Evolutionary conservation across 441 rosid genomes (phyloP), one percentile per base, ranked within the genome.

Genomic region (Iberis amara): DNA sequence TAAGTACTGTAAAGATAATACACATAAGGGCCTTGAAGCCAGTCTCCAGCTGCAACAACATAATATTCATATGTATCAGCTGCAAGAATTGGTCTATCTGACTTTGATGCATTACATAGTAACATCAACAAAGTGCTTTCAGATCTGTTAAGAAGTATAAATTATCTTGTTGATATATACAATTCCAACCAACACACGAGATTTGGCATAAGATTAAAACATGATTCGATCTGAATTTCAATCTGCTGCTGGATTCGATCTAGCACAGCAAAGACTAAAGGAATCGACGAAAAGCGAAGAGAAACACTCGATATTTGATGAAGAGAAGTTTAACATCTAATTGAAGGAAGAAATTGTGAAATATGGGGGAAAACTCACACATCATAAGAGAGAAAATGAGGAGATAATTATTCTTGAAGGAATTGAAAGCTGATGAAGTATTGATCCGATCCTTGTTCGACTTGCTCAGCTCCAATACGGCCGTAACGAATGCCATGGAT

Each of bases 11-110:
- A 87, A 10, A 87, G 80, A 68, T 73, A 84, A 68, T 84, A 87
- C 13, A 87, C 94, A 70, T 85, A 87, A n/a, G 96, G 96, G 46
- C 96, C 96, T 79, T 87, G 96, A 72, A 82, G 73, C 94, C 96
- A 87, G 53, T 87, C 96, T 51, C 94, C 94, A 52, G 90, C 94
- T 87, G 69, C 66, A 46, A 56, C 76, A 74, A 58, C 50, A 42
- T 1, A 14, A 30, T 41, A 39, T 5, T 35, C 12, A 35, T 37
- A n/a, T 46, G 36, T 11, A 46, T 46, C 18, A 46, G 36, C 15
- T 27, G 21, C 15, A 46, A 18, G 7, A 23, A 9, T 42, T 14
- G 27, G 11, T 3, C 21, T 6, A 43, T 43, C 6, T 21, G 7
- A 44, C n/a, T 18, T 18, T 18, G 21, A 18, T 18, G 21, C 21